These are phyloP conservation scores for Kodamaea sagamina DNA, from an alignment of 805 yeast species.

Conservation along the genomic window DNA sequence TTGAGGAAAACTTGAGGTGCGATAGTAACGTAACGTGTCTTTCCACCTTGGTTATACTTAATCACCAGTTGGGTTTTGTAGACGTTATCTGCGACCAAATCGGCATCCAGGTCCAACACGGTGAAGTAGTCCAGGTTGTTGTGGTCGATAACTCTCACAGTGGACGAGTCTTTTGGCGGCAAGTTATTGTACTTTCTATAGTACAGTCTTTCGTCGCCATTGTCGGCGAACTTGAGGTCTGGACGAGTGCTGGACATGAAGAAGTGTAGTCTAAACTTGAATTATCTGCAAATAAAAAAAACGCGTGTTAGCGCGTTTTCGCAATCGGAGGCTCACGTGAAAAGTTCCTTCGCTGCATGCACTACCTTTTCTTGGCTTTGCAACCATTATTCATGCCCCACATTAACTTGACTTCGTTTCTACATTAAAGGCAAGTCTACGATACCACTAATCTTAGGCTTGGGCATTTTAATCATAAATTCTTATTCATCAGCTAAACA, in stretches of 20 bases:
- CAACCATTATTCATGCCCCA: constrained; percentile 4
- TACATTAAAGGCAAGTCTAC: too few relatives aligned
- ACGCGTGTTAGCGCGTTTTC: neutral
- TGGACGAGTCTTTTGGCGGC: constrained; percentile 47
- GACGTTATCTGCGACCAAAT: constrained; percentile 75
- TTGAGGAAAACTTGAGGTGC: constrained; percentile 72
- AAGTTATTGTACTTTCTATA: constrained; percentile 48
- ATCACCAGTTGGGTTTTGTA: constrained; percentile 83
- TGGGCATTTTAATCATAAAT: neutral
- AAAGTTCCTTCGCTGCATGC: neutral
- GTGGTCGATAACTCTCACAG: constrained; percentile 73
- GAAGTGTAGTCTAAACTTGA: neutral
- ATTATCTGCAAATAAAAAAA: neutral
- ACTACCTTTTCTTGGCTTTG: constrained; percentile 7
- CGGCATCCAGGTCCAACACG: constrained; percentile 73
- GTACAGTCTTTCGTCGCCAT: constrained; percentile 44
- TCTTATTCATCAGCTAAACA: neutral
- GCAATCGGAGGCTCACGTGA: neutral
- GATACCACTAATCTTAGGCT: too few relatives aligned
- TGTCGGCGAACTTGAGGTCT: constrained; percentile 44
- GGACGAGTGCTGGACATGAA: constrained; percentile 43
- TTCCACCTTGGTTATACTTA: constrained; percentile 53
- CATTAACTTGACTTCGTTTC: too few relatives aligned
- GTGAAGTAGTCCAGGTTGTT: constrained; percentile 76
- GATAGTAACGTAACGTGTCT: constrained; percentile 65